phyloP scores from a whole-genome alignment of 2,329 filamentous ascomycete genomes.

The Colletotrichum ledebouriae region DNA sequence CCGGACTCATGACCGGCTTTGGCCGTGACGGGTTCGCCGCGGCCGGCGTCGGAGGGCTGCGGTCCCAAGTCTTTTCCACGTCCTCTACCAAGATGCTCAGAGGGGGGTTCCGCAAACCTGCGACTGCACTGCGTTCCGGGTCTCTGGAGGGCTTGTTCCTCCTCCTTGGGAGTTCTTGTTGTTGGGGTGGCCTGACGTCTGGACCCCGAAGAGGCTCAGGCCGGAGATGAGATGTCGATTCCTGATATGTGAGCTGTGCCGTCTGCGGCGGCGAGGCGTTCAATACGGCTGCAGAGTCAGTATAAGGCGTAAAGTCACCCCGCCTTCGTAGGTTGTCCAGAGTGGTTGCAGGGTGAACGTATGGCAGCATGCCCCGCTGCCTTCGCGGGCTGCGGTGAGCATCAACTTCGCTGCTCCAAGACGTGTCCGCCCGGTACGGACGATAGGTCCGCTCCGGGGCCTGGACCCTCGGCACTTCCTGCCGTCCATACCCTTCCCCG shows the following conservation, averaged over 20 bases:
- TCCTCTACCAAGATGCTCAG: constrained; percentile 16
- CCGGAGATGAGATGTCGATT: not conserved
- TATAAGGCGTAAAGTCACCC: constrained; percentile 4
- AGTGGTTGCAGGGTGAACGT: not conserved
- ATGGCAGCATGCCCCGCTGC: constrained; percentile 6
- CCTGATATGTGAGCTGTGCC: not conserved
- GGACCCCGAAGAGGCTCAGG: constrained; percentile 7
- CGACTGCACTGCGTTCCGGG: not conserved
- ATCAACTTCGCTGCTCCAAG: not conserved
- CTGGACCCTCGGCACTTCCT: not conserved
- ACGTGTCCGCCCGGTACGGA: not conserved
- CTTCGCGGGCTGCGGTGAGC: not conserved
- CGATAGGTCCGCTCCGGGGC: not conserved
- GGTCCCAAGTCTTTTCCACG: constrained; percentile 8
- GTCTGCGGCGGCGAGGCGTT: not conserved
- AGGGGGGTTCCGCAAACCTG: not conserved
- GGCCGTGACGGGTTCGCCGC: not conserved
- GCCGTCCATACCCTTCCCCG: not conserved
- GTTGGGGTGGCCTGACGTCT: not conserved
- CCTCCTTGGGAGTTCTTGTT: not conserved
- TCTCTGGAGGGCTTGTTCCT: not conserved
- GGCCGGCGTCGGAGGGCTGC: not conserved
- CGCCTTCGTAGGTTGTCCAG: not conserved
- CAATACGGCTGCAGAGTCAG: not conserved
- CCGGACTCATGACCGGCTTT: not conserved